These are phyloP conservation scores for Dioszegia crocea DNA, from an alignment of 768 basidiomycete genomes.

Conservation along the genomic window DNA sequence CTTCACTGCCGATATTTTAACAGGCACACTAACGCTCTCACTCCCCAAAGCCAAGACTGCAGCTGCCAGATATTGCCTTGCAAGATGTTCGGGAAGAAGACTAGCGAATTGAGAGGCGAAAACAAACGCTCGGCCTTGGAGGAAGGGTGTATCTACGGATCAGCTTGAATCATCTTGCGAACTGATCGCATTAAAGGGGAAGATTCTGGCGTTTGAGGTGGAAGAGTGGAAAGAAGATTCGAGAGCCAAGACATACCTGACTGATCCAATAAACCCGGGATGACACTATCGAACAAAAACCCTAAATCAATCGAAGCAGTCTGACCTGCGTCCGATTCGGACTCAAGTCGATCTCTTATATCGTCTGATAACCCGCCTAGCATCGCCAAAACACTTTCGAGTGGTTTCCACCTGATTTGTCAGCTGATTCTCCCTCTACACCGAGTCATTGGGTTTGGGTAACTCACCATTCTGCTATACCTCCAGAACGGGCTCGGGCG, in stretches of 20 bases:
- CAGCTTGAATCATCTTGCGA: neutral
- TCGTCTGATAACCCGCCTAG: conserved; percentile 76
- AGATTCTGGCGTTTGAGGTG: no score
- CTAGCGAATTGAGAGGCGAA: conserved; percentile 85
- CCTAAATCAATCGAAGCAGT: conserved; percentile 71
- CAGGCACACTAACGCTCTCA: conserved; percentile 65
- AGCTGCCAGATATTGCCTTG: conserved; percentile 80
- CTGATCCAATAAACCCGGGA: conserved; percentile 69
- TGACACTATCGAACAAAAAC: conserved; percentile 66
- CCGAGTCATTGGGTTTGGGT: neutral
- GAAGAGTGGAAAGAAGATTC: no score
- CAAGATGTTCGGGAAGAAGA: conserved; percentile 65
- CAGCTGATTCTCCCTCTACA: neutral
- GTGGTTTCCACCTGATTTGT: conserved; percentile 75
- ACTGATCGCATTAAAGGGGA: neutral
- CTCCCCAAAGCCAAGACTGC: conserved; percentile 81
- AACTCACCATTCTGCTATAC: conserved; percentile 63
- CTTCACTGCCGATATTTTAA: conserved; percentile 91
- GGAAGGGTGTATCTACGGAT: conserved; percentile 73
- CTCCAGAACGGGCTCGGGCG: conserved; percentile 57
- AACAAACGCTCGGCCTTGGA: conserved; percentile 91
- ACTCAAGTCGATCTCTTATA: conserved; percentile 70
- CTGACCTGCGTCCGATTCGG: conserved; percentile 64
- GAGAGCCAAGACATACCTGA: conserved; percentile 59
- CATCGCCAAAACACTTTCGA: conserved; percentile 78